phyloP scores from a whole-genome alignment of 2,329 filamentous ascomycete genomes.

The Ophioceras dolichostomum region DNA sequence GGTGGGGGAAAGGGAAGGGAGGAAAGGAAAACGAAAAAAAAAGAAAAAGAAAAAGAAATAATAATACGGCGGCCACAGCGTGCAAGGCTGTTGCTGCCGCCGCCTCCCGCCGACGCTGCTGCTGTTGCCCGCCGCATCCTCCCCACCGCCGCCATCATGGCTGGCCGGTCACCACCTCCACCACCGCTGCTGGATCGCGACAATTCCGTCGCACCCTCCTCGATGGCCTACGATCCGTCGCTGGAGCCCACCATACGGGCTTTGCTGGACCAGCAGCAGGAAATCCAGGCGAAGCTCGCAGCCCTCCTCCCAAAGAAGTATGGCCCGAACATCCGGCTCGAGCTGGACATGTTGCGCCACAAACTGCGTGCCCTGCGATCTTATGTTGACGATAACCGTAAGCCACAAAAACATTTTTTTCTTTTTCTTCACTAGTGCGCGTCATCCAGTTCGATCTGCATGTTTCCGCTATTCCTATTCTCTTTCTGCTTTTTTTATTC shows the following conservation, averaged over 20 bases:
- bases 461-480: slow-evolving; percentile 4
- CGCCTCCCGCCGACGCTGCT: neutral
- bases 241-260: slow-evolving; percentile 30
- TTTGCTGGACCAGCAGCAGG: slow-evolving; percentile 39
- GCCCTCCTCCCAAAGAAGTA: slow-evolving; percentile 33
- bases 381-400: slow-evolving; percentile 37
- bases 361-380: slow-evolving; percentile 37
- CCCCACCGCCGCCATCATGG: no score
- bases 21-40: neutral
- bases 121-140: no score
- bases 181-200: slow-evolving; percentile 4
- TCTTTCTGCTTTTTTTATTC: slow-evolving; percentile 4
- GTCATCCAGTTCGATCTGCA: no score
- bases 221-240: slow-evolving; percentile 23
- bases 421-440: slow-evolving; percentile 3
- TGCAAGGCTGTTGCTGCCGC: neutral
- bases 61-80: neutral
- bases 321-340: slow-evolving; percentile 31
- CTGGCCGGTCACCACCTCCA: no score
- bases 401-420: slow-evolving; percentile 19
- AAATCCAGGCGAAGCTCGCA: slow-evolving; percentile 37
- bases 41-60: neutral
- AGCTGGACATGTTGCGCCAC: slow-evolving; percentile 43
- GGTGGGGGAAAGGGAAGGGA: neutral
- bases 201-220: slow-evolving; percentile 12